Evolutionary conservation across 495 filamentous ascomycete genomes (phyloP).

Genomic region (Annulohypoxylon stygium): DNA sequence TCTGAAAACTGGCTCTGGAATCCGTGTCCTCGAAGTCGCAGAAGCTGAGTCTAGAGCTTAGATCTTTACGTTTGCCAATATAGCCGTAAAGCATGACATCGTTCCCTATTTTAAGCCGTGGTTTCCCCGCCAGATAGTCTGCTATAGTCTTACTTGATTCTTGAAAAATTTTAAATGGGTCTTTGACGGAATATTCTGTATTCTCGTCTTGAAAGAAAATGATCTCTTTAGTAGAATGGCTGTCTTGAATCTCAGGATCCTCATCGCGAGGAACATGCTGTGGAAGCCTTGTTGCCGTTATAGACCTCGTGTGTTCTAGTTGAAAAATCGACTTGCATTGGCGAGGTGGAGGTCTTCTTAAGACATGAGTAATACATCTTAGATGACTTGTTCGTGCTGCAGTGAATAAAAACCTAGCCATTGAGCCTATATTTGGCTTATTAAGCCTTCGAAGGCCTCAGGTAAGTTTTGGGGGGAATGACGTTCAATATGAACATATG

Average conservation of each 20-base stretch:
- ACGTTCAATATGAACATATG: constrained; percentile 1
- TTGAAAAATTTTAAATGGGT: constrained; percentile 8
- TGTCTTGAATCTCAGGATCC: not conserved
- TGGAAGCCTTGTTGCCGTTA: not conserved
- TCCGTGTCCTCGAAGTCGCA: constrained; percentile 65
- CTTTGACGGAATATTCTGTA: not conserved
- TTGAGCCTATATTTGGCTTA: constrained; percentile 16
- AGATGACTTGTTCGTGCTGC: constrained; percentile 16
- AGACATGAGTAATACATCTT: constrained; percentile 25
- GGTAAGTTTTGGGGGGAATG: not conserved
- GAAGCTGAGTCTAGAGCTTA: constrained; percentile 76
- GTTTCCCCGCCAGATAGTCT: constrained; percentile 52
- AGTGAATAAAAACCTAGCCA: constrained; percentile 34
- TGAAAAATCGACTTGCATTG: constrained; percentile 28
- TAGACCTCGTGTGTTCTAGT: constrained; percentile 9
- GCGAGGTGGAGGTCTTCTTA: constrained; percentile 17
- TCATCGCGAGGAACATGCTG: constrained; percentile 5
- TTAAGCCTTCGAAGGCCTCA: not conserved
- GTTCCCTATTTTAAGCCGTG: constrained; percentile 54
- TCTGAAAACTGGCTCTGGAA: constrained; percentile 47
- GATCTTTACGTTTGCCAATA: constrained; percentile 70
- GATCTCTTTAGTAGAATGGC: not conserved
- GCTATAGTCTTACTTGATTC: constrained; percentile 52
- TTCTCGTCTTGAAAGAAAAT: not conserved
- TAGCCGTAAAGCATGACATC: constrained; percentile 79